phyloP scores from a whole-genome alignment of 2,329 filamentous ascomycete genomes.

The Aotearoamyces nothofagi region DNA sequence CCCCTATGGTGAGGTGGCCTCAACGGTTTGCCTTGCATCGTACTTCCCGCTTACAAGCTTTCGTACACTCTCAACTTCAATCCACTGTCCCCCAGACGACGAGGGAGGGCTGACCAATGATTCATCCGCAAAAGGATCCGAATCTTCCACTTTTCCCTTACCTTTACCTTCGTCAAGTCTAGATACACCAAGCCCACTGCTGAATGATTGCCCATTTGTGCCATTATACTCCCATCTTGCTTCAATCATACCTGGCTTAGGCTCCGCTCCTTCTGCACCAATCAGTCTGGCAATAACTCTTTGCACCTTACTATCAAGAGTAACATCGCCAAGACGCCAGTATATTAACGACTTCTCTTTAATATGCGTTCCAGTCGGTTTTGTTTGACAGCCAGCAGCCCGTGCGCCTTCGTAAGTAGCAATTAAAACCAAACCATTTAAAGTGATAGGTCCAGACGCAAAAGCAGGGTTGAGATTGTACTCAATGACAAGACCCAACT shows the following conservation, averaged over 20 bases:
- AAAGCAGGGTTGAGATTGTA: slow-evolving; percentile 65
- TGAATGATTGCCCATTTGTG: slow-evolving; percentile 20
- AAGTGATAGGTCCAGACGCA: slow-evolving; percentile 30
- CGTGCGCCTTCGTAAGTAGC: slow-evolving; percentile 54
- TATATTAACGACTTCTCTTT: slow-evolving; percentile 65
- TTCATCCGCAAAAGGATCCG: slow-evolving; percentile 56
- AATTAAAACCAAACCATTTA: slow-evolving; percentile 64
- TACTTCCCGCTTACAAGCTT: slow-evolving; percentile 68
- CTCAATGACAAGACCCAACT: slow-evolving; percentile 72
- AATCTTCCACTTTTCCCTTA: slow-evolving; percentile 27
- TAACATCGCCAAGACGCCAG: slow-evolving; percentile 68
- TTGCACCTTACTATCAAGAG: slow-evolving; percentile 42
- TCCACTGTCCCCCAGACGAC: slow-evolving; percentile 37
- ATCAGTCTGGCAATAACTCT: slow-evolving; percentile 74
- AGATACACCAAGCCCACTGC: slow-evolving; percentile 53
- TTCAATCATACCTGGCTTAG: slow-evolving; percentile 64
- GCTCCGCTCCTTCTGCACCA: slow-evolving; percentile 53
- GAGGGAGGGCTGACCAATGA: slow-evolving; percentile 12
- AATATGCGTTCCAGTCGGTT: slow-evolving; percentile 64
- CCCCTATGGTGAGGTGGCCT: too few relatives aligned
- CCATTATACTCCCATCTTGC: slow-evolving; percentile 59
- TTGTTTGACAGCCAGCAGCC: slow-evolving; percentile 56
- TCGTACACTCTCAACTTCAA: slow-evolving; percentile 45
- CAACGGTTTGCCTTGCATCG: slow-evolving; percentile 29
- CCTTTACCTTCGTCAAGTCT: slow-evolving; percentile 35